phyloP scores from a whole-genome alignment of 2,329 filamentous ascomycete species.

The Cladosporium sp. region DNA sequence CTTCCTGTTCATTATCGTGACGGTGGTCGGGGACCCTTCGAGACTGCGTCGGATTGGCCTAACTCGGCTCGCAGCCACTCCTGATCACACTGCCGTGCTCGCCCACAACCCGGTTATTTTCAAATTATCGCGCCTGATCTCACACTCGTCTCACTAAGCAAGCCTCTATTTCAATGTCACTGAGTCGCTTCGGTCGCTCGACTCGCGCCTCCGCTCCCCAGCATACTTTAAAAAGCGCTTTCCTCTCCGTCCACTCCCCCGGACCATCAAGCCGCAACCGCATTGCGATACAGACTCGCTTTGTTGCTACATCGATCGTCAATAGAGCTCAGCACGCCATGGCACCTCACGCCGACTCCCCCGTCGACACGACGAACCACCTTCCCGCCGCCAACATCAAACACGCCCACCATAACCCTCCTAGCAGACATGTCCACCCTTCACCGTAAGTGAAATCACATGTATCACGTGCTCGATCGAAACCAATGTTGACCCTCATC shows the following conservation, averaged over 20 bases:
- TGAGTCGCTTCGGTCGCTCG: constrained; percentile 5
- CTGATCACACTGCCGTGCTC: constrained; percentile 8
- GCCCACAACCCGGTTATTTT: constrained; percentile 4
- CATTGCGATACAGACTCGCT: constrained; percentile 1
- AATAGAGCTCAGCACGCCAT: not conserved
- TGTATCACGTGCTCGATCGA: not conserved
- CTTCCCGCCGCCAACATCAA: constrained; percentile 31
- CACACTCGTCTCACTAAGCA: constrained; percentile 6
- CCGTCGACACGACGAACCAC: not conserved
- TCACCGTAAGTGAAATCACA: constrained; percentile 22
- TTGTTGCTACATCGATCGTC: constrained; percentile 8
- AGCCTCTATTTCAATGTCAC: not conserved
- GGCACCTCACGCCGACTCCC: constrained; percentile 9
- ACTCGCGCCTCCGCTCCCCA: not conserved
- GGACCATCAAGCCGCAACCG: not conserved
- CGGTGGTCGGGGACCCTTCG: not conserved
- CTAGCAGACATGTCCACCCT: constrained; percentile 33
- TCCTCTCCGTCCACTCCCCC: not conserved
- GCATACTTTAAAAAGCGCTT: not conserved
- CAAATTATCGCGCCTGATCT: not conserved
- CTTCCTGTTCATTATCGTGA: constrained; percentile 11
- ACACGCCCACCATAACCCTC: constrained; percentile 25
- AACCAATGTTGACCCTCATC: not conserved
- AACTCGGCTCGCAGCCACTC: not conserved
- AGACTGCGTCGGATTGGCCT: constrained; percentile 5